These are phyloP conservation scores for Chrysanthemum makinoi DNA, from an alignment of 129 eudicot species.

Conservation along the genomic window DNA sequence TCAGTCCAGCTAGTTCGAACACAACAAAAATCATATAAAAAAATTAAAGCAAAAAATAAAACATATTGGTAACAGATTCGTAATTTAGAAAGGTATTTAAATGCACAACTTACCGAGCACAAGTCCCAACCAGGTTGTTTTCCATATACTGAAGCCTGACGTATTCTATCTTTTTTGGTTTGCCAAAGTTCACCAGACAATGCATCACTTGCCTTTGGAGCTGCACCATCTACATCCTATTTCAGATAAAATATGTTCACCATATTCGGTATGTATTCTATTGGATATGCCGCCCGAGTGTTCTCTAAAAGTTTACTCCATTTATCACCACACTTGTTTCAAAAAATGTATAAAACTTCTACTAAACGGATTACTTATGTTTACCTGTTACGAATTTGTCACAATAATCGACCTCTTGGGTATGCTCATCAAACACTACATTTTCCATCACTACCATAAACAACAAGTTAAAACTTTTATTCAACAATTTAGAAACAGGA, in stretches of 20 bases:
- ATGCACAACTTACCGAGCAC: conserved; percentile 76
- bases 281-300: too few species aligned
- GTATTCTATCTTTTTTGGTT: conserved; percentile 81
- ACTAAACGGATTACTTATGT: too few species aligned
- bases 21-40: background rate
- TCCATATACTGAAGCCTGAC: conserved; percentile 76
- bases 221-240: conserved; percentile 77
- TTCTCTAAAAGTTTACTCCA: too few species aligned
- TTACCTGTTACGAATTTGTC: too few species aligned
- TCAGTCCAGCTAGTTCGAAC: conserved; percentile 9
- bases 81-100: background rate
- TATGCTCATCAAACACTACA: too few species aligned
- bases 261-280: too few species aligned
- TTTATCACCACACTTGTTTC: too few species aligned
- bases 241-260: conserved; percentile 18
- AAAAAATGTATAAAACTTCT: too few species aligned
- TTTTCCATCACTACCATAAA: too few species aligned
- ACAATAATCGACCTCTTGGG: too few species aligned
- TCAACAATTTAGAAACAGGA: too few species aligned
- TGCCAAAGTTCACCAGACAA: conserved; percentile 99
- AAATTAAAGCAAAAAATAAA: background rate
- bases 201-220: conserved; percentile 80
- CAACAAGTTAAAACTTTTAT: too few species aligned
- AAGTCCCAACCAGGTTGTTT: conserved; percentile 97
- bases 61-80: background rate